A percentile compares a stretch with the other conserved stretches of the same genome.
phyloP scores from a whole-genome alignment of 2,329 filamentous ascomycete species.

The Microcyclospora tardicrescens region DNA sequence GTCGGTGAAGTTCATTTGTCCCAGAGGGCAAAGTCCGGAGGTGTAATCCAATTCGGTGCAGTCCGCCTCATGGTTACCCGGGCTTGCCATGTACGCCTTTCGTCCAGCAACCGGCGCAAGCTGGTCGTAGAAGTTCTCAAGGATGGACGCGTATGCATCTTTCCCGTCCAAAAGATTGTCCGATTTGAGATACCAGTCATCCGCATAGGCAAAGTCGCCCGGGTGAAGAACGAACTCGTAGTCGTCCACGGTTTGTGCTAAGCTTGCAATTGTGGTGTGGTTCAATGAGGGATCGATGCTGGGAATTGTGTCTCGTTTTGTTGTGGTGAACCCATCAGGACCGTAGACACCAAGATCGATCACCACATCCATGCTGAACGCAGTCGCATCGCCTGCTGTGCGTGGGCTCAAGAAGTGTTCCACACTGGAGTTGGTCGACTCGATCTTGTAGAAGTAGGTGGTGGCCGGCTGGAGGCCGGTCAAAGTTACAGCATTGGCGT shows the following conservation, averaged over 20 bases:
- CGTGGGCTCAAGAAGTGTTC: constrained; percentile 44
- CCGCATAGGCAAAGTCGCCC: constrained; percentile 46
- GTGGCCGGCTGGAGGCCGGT: constrained; percentile 37
- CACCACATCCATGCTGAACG: constrained; percentile 39
- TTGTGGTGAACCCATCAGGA: constrained; percentile 39
- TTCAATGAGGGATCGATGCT: constrained; percentile 39
- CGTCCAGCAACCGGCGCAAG: constrained; percentile 40
- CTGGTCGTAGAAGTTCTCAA: constrained; percentile 45
- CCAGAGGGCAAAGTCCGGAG: constrained; percentile 32
- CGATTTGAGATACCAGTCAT: constrained; percentile 40
- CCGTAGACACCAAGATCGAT: constrained; percentile 46
- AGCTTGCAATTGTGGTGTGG: constrained; percentile 45
- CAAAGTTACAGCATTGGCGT: constrained; percentile 37
- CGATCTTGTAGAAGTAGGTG: constrained; percentile 49
- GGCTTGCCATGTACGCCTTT: constrained; percentile 44
- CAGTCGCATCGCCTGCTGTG: constrained; percentile 40
- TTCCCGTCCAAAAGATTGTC: constrained; percentile 37
- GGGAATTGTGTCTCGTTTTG: constrained; percentile 39
- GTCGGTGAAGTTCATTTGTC: constrained; percentile 49
- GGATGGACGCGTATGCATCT: constrained; percentile 43
- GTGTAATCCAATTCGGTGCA: constrained; percentile 34
- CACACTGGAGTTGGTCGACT: constrained; percentile 42
- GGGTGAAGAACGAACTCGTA: constrained; percentile 45
- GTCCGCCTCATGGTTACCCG: constrained; percentile 48
- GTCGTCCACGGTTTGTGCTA: constrained; percentile 39